Conservation (phyloP, 2,329 filamentous ascomycete genomes). For the Dothidotthia symphoricarpi region DNA sequence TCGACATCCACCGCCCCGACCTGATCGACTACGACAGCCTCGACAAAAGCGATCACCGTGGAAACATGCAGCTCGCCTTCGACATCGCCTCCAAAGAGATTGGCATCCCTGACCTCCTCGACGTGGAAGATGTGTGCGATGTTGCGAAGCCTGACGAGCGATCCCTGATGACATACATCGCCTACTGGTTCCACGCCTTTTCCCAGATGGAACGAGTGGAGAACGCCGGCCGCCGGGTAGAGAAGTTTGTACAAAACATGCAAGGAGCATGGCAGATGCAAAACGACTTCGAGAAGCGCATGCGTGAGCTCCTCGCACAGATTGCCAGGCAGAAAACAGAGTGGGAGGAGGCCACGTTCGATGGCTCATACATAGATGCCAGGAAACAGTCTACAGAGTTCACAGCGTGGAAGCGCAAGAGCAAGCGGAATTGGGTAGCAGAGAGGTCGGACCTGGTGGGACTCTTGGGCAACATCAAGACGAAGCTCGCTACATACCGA, state of each 20-base stretch:
- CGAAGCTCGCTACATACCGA: conserved; percentile 92
- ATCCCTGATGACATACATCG: conserved; percentile 98
- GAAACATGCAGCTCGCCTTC: conserved; percentile 98
- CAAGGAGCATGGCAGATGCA: conserved; percentile 99
- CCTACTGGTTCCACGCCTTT: conserved; percentile 99
- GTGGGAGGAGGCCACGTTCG: conserved; percentile 80
- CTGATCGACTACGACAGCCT: conserved; percentile 94
- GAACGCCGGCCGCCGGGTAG: conserved; percentile 90
- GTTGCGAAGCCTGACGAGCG: conserved; percentile 94
- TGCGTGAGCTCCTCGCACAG: conserved; percentile 74
- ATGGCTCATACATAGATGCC: conserved; percentile 88
- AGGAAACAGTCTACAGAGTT: conserved; percentile 83
- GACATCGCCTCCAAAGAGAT: conserved; percentile 96
- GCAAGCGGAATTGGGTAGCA: conserved; percentile 93
- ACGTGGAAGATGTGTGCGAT: conserved; percentile 97
- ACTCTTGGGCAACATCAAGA: conserved; percentile 96
- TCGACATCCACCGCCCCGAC: conserved; percentile 96
- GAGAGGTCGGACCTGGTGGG: conserved; percentile 96
- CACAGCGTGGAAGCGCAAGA: conserved; percentile 81
- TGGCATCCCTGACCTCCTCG: conserved; percentile 89
- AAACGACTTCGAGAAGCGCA: conserved; percentile 87
- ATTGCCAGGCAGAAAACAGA: conserved; percentile 70
- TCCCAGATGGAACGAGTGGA: conserved; percentile 99
- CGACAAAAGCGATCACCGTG: conserved; percentile 89
- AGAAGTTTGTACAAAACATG: conserved; percentile 99